Conservation (phyloP, 805 yeast genomes). For the Geotrichum ghanense region DNA sequence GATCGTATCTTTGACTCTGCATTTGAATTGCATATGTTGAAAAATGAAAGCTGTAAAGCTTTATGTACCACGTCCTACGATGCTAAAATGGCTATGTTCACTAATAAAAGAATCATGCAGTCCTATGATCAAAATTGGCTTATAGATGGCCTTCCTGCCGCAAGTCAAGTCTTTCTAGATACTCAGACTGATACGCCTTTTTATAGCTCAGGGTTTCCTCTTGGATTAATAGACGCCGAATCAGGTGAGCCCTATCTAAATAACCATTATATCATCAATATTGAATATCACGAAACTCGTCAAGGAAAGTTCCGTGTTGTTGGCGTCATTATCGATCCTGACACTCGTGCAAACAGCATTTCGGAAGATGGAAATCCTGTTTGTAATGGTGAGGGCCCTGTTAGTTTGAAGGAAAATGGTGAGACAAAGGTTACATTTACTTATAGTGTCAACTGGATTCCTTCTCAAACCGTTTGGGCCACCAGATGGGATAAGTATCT, state of each 20-base stretch:
- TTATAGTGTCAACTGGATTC: conserved; percentile 68
- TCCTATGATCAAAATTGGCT: conserved; percentile 89
- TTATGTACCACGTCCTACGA: conserved; percentile 54
- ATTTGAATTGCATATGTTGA: conserved; percentile 65
- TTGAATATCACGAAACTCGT: conserved; percentile 75
- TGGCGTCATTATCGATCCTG: conserved; percentile 72
- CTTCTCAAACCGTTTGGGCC: conserved; percentile 80
- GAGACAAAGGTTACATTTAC: conserved; percentile 60
- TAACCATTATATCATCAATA: conserved; percentile 68
- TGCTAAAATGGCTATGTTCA: conserved; percentile 58
- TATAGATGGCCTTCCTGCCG: conserved; percentile 91
- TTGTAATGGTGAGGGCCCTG: conserved; percentile 20
- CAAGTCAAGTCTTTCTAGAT: conserved; percentile 38
- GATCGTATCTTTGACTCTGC: conserved; percentile 94
- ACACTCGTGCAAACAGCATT: conserved; percentile 36
- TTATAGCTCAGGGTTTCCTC: conserved; percentile 71
- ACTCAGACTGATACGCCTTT: conserved; percentile 46
- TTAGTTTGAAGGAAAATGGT: conserved; percentile 34
- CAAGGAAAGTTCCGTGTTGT: conserved; percentile 72
- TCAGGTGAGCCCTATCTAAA: conserved; percentile 44
- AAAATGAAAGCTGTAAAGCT: conserved; percentile 53
- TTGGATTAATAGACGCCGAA: conserved; percentile 51
- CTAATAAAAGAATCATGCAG: conserved; percentile 66
- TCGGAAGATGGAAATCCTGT: conserved; percentile 16
- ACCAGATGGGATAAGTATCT: conserved; percentile 97